These are phyloP conservation scores for Boletus coccyginus DNA, from an alignment of 768 basidiomycete species.

Conservation along the genomic window DNA sequence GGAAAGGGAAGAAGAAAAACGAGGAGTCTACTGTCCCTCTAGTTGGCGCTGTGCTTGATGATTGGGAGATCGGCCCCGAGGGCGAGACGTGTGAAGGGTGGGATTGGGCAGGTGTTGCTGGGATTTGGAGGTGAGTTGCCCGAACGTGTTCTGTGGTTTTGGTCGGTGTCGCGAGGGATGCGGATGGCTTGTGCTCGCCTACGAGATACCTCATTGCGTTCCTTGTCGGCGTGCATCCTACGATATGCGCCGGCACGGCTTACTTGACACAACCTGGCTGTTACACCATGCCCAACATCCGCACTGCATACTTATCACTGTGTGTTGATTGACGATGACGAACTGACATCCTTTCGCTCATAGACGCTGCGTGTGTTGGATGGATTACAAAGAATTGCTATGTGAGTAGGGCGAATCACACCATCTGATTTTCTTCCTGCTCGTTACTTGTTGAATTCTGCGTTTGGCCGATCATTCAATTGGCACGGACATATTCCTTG, in stretches of 20 bases:
- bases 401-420: constrained; percentile 35
- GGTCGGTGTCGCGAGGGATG: no score
- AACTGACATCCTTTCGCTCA: constrained; percentile 3
- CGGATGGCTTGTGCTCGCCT: background rate
- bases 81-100: constrained; percentile 39
- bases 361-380: constrained; percentile 57
- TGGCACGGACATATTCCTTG: background rate
- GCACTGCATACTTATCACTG: no score
- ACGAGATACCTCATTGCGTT: background rate
- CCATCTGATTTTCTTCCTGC: background rate
- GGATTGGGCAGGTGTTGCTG: constrained; percentile 60
- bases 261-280: no score
- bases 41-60: background rate
- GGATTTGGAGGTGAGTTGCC: constrained; percentile 48
- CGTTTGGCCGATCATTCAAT: background rate
- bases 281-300: background rate
- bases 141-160: background rate
- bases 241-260: background rate
- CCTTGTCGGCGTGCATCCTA: background rate
- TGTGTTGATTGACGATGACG: background rate
- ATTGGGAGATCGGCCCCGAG: constrained; percentile 23
- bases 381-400: constrained; percentile 54
- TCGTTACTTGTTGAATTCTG: background rate
- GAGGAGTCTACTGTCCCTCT: background rate
- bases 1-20: constrained; percentile 17